These are phyloP conservation scores for Aspergillus fijiensis DNA, from an alignment of 2,329 filamentous ascomycete genomes.

Conservation along the genomic window DNA sequence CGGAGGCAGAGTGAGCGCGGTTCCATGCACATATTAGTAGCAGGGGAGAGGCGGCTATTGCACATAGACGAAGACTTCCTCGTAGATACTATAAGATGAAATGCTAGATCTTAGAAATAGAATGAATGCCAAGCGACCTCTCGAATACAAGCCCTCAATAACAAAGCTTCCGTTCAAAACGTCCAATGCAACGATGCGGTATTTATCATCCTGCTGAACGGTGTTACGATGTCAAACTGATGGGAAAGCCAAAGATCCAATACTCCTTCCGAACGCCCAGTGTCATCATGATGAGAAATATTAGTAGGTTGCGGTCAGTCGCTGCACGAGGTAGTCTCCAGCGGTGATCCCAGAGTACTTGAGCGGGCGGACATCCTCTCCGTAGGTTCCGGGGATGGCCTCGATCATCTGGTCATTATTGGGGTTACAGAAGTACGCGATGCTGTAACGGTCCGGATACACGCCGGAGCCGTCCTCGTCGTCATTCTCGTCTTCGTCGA, in stretches of 20 bases:
- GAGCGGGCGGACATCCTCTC: slow-evolving; percentile 53
- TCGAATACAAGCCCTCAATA: not conserved
- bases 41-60: not conserved
- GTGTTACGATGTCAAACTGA: not conserved
- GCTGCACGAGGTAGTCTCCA: slow-evolving; percentile 76
- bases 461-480: slow-evolving; percentile 37
- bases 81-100: not conserved
- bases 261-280: not conserved
- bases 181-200: not conserved
- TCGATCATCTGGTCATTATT: slow-evolving; percentile 75
- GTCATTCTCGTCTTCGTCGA: slow-evolving; percentile 42
- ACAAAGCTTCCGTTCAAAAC: not conserved
- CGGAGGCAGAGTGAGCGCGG: slow-evolving; percentile 59
- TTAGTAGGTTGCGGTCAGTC: slow-evolving; percentile 67
- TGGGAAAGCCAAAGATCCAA: not conserved
- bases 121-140: not conserved
- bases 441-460: slow-evolving; percentile 78
- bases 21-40: slow-evolving; percentile 55
- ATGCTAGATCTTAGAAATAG: not conserved
- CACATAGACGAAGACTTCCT: not conserved
- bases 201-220: not conserved
- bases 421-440: slow-evolving; percentile 92
- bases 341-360: slow-evolving; percentile 77
- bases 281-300: not conserved
- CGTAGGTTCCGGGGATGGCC: slow-evolving; percentile 75